Base-by-base conservation (phyloP, 495 filamentous ascomycete genomes). In the Penicillium crystallinum region DNA sequence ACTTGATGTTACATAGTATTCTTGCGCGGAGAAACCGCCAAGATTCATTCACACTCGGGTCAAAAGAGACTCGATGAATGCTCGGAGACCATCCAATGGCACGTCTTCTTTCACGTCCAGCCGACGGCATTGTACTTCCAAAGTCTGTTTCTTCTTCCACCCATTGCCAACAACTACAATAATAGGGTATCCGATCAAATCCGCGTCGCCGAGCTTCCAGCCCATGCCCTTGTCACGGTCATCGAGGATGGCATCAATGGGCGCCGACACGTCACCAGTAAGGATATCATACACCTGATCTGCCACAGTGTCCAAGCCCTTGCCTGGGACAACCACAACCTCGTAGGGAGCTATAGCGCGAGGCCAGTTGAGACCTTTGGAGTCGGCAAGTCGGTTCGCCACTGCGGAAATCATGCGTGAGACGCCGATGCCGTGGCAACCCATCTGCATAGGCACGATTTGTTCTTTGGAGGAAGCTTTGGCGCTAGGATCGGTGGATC, bases 371-470 rank as follows among this genome's bases (percentile, higher is more conserved):
- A 98, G 75, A 0, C 93, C 93, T 43, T 77, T 82, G 2, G 78
- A 56, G 57, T 93, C 88, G 0, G 82, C 75, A n/a, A 91, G 70
- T 6, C 75, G 65, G 49, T 90, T 84, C 0, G 93, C 90, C 2
- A 92, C 81, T 5, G 93, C 90, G 4, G 84, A 90, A 53, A 98
- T 86, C 67, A 98, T 82, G 27, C 93, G 86, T 1, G 91, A 96
- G 19, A 98, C 79, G 0, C 93, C 93, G 52, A 98, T 96, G 1
- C 93, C 93, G 58, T 97, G 88, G 57, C 95, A 98, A 40, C 93
- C 93, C 92, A 97, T 97, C 47, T 93, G 80, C 68, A 97, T 78
- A 0, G 83, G 72, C 0, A 81, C 76, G 23, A 65, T 66, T 45
- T 68, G 46, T 38, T 66, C 46, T 52, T 62, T 60, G 49, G 44